Evolutionary conservation across 2,329 filamentous ascomycete species (phyloP), one percentile per base, ranked within the genome.

Genomic region (Gyromitra esculenta): DNA sequence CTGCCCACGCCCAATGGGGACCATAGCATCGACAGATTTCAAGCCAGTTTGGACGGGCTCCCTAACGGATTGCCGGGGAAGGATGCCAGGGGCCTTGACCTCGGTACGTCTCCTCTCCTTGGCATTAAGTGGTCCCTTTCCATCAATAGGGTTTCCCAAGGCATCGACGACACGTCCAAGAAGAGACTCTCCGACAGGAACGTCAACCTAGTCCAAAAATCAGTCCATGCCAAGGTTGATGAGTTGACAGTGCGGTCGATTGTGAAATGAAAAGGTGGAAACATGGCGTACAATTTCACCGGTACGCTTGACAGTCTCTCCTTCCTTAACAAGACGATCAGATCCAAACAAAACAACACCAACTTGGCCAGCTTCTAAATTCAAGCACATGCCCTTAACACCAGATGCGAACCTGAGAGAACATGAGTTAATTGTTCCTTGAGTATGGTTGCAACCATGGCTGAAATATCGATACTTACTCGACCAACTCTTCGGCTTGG

Each of bases 371-470:
- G 96, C 96, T 89, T 99, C 96, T 87, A 99, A 91, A 92, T 99
- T 99, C 95, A 99, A 98, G 93, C 95, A 98, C 96, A 99, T 99
- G 87, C 96, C 96, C 91, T 98, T 98, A 87, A 98, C 96, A 86
- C 96, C 96, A 81, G 96, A 99, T 84, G 96, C 93, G 89, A 99
- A 99, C 89, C 94, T 97, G 81, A 75, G 60, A 45, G 35, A 31
- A 79, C 15, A 82, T 79, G 78, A 79, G 77, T 70, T 50, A 54
- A 43, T 39, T 37, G 25, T 52, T 66, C 62, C 18, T 41, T 48
- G 1, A 5, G 15, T 57, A 64, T 57, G 11, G 41, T 7, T 31
- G 5, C 11, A 52, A 52, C 45, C 62, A 66, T 56, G 76, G 4
- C 35, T 45, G 3, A 41, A 56, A 37, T 6, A 31, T 37, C 15